These are phyloP conservation scores for Nymphaea thermarum DNA, from an alignment of 164 flowering plant genomes.

Conservation along the genomic window DNA sequence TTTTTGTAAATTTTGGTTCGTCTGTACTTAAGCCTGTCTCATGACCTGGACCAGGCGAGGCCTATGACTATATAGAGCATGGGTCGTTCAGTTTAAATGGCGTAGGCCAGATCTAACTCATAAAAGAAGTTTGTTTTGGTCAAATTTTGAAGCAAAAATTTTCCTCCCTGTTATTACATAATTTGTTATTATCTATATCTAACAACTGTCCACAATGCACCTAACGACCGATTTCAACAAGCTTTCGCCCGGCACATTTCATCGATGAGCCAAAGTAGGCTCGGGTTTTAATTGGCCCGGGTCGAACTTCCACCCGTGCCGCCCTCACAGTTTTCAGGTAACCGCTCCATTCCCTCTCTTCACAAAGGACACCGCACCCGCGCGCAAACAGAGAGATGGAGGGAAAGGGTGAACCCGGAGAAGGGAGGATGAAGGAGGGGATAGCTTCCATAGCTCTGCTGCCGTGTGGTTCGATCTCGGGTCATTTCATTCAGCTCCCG, in stretches of 20 bases:
- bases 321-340: background rate
- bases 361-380: background rate
- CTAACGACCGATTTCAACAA: background rate
- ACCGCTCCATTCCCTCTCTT: background rate
- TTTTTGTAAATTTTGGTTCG: no score
- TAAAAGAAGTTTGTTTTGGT: no score
- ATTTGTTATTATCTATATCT: no score
- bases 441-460: conserved; percentile 83
- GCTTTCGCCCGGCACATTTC: background rate
- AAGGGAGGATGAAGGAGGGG: conserved; percentile 35
- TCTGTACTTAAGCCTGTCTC: no score
- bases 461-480: conserved; percentile 81
- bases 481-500: conserved; percentile 87
- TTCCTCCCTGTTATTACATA: no score
- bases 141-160: no score
- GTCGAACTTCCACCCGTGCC: background rate
- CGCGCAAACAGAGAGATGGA: background rate
- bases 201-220: no score
- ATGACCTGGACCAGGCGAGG: no score
- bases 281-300: background rate
- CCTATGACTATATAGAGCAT: no score
- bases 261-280: no score
- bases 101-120: no score
- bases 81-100: no score
- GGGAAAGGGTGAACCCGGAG: conserved; percentile 6